Base-by-base conservation (phyloP, 306 rosid species). In the Trifolium repens region DNA sequence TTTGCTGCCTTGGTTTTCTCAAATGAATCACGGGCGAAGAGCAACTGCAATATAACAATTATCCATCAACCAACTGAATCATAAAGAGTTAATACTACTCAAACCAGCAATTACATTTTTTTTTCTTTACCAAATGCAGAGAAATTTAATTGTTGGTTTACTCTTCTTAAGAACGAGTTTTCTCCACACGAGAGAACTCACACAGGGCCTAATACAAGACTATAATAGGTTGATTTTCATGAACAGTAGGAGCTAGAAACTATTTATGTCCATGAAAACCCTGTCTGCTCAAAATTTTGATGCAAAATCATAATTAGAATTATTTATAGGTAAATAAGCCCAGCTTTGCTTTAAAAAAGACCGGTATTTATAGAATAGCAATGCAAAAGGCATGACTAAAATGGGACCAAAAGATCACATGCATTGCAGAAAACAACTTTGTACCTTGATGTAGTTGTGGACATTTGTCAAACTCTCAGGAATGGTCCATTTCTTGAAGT, bases 401-500 rank as follows among this genome's bases (percentile, higher is more conserved):
- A 49, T 0, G 2, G 32, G 8, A 55, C 8, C 62, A 24, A n/a
- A 14, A 14, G n/a, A 67, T 27, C 0, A 9, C 73, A 72, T 10
- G 59, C 73, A 83, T 16, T 3, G 65, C 66, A 64, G 26, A 82
- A 26, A 69, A 52, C 65, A 82, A 74, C n/a, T 14, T 5, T 42
- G 52, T 82, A 92, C 97, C 97, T 90, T 73, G 5, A 73, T 77
- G 87, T 96, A 92, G 75, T 82, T 76, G 83, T 75, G 79, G 81
- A 87, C 83, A 79, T 80, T 61, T 13, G 84, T 9, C 72, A 92
- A 85, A 59, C 61, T 75, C 69, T 71, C 85, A 19, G 99, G 98
- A 69, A 90, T 84, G 58, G 73, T 67, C 99, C 99, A 96, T 0
- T 83, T 89, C 90, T 96, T 96, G 83, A 92, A 96, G 81, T 96